phyloP scores from a whole-genome alignment of 2,329 filamentous ascomycete genomes.

The Catunica adiposa region DNA sequence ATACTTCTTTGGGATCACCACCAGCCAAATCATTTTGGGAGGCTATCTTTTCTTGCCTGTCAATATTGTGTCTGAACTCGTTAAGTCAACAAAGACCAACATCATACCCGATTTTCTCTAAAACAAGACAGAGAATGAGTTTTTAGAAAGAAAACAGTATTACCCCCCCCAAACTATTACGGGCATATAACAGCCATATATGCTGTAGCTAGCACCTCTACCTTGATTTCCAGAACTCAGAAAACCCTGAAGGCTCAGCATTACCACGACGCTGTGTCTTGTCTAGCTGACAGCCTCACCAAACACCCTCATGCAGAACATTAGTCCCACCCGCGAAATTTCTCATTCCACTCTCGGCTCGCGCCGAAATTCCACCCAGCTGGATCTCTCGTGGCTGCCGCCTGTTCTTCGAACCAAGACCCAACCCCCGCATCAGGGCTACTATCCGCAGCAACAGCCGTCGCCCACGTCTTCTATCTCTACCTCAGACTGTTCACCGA shows the following conservation, averaged over 20 bases:
- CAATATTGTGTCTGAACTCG: not conserved
- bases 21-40: too few species aligned
- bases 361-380: slow-evolving; percentile 27
- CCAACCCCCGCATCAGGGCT: slow-evolving; percentile 29
- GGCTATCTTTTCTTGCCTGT: not conserved
- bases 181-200: too few species aligned
- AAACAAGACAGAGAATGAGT: too few species aligned
- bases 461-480: not conserved
- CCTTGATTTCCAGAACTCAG: too few species aligned
- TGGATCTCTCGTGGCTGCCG: not conserved
- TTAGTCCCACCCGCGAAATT: slow-evolving; percentile 29
- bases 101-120: too few species aligned
- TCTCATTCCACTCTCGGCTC: slow-evolving; percentile 36
- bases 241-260: not conserved
- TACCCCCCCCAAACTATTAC: too few species aligned
- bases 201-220: too few species aligned
- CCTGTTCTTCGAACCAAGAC: not conserved
- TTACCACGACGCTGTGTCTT: too few species aligned
- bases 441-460: slow-evolving; percentile 33
- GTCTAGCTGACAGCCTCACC: slow-evolving; percentile 3
- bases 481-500: slow-evolving; percentile 25
- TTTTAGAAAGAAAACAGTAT: too few species aligned
- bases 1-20: too few species aligned
- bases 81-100: too few species aligned
- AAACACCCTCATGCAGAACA: slow-evolving; percentile 33